A percentile compares a stretch with the other conserved stretches of the same genome.
phyloP scores from a whole-genome alignment of 139 green algal genomes.

The Chlamydomonas incerta region DNA sequence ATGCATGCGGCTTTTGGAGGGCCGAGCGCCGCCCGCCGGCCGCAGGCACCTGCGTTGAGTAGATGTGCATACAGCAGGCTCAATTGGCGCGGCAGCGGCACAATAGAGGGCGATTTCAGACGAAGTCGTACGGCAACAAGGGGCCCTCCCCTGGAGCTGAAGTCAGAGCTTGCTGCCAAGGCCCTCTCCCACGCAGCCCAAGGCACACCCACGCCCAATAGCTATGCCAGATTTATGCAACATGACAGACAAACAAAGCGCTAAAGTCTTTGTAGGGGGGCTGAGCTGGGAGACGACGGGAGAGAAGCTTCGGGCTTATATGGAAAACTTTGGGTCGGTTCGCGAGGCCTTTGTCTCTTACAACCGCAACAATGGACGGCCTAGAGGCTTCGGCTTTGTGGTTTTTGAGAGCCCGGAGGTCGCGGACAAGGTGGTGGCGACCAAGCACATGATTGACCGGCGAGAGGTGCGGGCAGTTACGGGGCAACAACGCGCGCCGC shows the following conservation, averaged over 20 bases:
- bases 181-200: neutral
- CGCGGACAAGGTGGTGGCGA: conserved; percentile 88
- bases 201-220: no score
- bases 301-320: conserved; percentile 74
- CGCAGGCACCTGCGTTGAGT: no score
- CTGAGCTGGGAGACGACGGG: conserved; percentile 86
- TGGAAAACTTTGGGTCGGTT: conserved; percentile 91
- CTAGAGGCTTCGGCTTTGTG: conserved; percentile 94
- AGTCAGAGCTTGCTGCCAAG: no score
- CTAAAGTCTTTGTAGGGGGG: conserved; percentile 88
- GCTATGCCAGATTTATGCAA: neutral
- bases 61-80: no score
- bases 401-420: conserved; percentile 90
- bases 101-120: no score
- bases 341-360: conserved; percentile 92
- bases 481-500: neutral
- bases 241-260: conserved; percentile 43
- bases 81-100: no score
- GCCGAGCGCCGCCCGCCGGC: no score
- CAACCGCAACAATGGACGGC: conserved; percentile 87
- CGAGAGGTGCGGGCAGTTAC: conserved; percentile 73
- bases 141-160: no score
- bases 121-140: no score
- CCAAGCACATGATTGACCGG: conserved; percentile 95
- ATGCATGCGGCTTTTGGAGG: no score